Evolutionary conservation across 352 stramenopile species (phyloP).

Genomic region (Globisporangium cystogenes): DNA sequence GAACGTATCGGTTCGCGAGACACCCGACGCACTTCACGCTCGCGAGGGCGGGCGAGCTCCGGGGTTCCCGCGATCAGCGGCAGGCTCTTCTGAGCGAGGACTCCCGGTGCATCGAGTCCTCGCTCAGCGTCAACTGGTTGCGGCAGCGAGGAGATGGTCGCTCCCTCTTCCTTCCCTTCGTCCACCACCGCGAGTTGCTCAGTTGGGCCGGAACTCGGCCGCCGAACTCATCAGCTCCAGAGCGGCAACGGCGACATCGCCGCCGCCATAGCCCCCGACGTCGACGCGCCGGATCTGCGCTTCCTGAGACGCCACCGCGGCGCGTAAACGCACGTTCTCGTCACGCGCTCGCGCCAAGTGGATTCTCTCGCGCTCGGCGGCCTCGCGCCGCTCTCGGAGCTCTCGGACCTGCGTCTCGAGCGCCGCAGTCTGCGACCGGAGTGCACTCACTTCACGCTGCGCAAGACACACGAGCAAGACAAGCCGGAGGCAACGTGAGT

Average conservation of each 20-base stretch:
- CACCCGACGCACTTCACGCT: too few species aligned
- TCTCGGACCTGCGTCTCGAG: constrained; percentile 31
- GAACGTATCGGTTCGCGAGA: not conserved
- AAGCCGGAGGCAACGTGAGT: constrained; percentile 6
- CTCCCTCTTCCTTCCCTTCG: not conserved
- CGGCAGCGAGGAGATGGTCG: not conserved
- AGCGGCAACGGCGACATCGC: not conserved
- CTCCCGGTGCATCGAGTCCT: not conserved
- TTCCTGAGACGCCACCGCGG: constrained; percentile 31
- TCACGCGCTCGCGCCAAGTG: constrained; percentile 23
- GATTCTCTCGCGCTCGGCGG: constrained; percentile 18
- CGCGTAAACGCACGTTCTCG: constrained; percentile 42
- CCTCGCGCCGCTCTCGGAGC: constrained; percentile 21
- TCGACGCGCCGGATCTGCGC: constrained; percentile 34
- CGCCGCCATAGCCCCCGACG: constrained; percentile 17
- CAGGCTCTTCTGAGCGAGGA: not conserved
- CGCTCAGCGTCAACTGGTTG: too few species aligned
- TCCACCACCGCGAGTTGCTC: not conserved
- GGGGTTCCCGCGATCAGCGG: not conserved
- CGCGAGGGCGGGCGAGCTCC: not conserved
- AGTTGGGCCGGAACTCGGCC: not conserved
- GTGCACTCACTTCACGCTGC: constrained; percentile 37
- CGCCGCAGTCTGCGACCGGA: constrained; percentile 24
- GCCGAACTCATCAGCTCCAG: not conserved
- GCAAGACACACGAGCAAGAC: not conserved